Base-by-base conservation (phyloP, 164 flowering plant species). In the Amborella trichopoda region DNA sequence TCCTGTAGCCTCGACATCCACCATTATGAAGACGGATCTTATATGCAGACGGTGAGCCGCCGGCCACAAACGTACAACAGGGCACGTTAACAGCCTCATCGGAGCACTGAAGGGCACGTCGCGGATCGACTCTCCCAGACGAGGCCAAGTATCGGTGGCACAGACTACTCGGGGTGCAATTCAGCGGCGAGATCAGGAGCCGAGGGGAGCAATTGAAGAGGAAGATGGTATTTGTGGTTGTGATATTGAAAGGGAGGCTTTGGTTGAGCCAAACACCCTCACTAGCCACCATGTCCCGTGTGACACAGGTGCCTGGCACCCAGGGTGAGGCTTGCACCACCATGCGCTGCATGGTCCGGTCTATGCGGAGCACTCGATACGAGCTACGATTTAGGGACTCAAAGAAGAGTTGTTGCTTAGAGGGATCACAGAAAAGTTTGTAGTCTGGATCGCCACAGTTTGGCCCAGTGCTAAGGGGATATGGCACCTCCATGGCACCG, bases 11-110 rank as follows among this genome's bases (percentile, higher is more conserved):
- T 56, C 28, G 59, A 34, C 90, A 81, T 8, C 84, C 82, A 1
- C 82, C 75, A 50, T 20, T 58, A 45, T 72, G 80, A 44, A 78
- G 78, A 48, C 80, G 45, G 23, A 78, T 74, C 67, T 71, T 81
- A 70, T 76, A 81, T 2, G 90, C 78, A 6, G 90, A 74, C 33
- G 82, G 80, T 68, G 65, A 50, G 44, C 90, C 84, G 23, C 90
- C 90, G 2, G 78, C 76, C 27, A 68, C 38, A 20, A 78, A 76
- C 11, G 80, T 78, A 59, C 84, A 81, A 46, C 90, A 81, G 2
- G 57, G 57, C 3, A n/a, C 17, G n/a, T n/a, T n/a, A n/a, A n/a
- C n/a, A 11, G 26, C 8, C 2, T 20, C 57, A 23, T 25, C 45
- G 8, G 49, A 34, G 13, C 57, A 53, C 48, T 25, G 49, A 5